A percentile compares a stretch with the other conserved stretches of the same genome.
phyloP scores from a whole-genome alignment of 306 rosid species.

The Quercus engelmannii region DNA sequence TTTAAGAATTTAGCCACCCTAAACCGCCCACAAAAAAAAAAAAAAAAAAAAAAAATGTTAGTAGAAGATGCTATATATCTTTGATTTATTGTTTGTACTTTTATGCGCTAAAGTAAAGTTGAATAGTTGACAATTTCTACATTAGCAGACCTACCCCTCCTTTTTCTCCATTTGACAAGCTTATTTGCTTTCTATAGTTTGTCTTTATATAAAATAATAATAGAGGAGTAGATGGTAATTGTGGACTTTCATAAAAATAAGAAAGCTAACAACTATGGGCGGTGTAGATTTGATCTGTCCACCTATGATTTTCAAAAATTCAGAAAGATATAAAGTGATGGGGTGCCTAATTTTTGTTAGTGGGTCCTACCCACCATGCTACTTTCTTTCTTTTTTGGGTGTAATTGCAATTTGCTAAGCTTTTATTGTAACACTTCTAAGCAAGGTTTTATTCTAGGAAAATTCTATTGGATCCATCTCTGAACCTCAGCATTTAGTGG shows the following conservation, averaged over 20 bases:
- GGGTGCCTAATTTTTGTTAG: constrained; percentile 8
- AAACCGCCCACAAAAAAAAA: too few species aligned
- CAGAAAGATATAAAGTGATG: not conserved
- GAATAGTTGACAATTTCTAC: not conserved
- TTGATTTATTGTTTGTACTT: too few species aligned
- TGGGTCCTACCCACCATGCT: constrained; percentile 18
- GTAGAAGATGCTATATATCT: not conserved
- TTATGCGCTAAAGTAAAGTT: too few species aligned
- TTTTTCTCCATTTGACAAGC: constrained; percentile 2
- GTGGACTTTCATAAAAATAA: not conserved
- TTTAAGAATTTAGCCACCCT: too few species aligned
- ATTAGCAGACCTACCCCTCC: constrained; percentile 12
- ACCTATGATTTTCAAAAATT: not conserved
- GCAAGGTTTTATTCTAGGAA: constrained; percentile 17
- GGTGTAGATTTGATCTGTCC: constrained; percentile 9
- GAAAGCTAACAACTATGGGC: not conserved
- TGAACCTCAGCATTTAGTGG: constrained; percentile 21
- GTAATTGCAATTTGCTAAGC: not conserved
- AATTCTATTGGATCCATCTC: constrained; percentile 8
- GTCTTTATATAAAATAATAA: not conserved
- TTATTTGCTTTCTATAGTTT: constrained; percentile 1
- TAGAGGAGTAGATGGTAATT: not conserved
- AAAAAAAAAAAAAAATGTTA: too few species aligned
- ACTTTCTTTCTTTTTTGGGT: not conserved
- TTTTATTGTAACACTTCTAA: not conserved